Evolutionary conservation across 768 basidiomycete species (phyloP), one percentile per base, ranked within the genome.

Genomic region (Psilocybe sp.): DNA sequence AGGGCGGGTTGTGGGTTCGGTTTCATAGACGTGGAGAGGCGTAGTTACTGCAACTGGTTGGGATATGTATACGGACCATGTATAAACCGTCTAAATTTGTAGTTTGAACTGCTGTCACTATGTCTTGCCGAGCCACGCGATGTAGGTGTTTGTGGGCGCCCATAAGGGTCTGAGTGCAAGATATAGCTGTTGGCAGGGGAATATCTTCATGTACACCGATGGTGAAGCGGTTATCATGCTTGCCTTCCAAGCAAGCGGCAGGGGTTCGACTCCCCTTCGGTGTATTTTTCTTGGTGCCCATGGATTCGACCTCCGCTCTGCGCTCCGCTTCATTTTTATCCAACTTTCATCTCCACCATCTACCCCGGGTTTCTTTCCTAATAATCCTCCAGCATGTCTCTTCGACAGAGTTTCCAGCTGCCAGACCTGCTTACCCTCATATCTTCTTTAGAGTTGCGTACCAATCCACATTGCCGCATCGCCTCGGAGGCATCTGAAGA

Each of bases 201-300:
- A 28, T 7, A 3, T 4, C 3, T 28, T 7, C 23, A 28, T 28
- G 23, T 4, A 67, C 65, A 64, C 72, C 70, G 71, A 83, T 87
- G 85, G 86, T 87, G 86, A 87, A 87, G 82, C 77, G 85, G 86
- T 86, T 87, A 87, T 87, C 84, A 87, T 88, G 84, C 86, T 87
- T 87, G 85, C 84, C 85, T 87, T 87, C 86, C 85, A 87, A 76
- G 75, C 76, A 78, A 76, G 79, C 78, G 80, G 81, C 79, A 81
- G 74, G 81, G 81, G 81, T 82, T 82, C 80, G 81, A 82, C 78
- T 82, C 81, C 80, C 81, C 74, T 81, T 80, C 73, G 72, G 79
- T 74, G 75, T 77, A 74, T 51, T 44, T 53, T 57, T 53, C 20
- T 0, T 47, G n/a, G 44, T 28, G 23, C 23, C n/a, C 7, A 28